Base-by-base conservation (phyloP, 148 eudicot genomes). In the Amaranthus palmeri region DNA sequence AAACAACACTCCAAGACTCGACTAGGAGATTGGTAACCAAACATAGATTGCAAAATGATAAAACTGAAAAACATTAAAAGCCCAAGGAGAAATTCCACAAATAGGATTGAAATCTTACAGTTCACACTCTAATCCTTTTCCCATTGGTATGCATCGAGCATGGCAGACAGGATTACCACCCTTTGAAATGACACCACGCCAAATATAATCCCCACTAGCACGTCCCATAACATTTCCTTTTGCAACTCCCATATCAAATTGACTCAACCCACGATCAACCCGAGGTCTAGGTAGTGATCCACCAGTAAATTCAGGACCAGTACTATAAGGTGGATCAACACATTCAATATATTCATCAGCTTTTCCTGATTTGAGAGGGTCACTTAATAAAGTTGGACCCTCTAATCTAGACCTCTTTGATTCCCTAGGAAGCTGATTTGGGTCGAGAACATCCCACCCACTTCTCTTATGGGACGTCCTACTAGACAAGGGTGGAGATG, bases 101-200 rank as follows among this genome's bases (percentile, higher is more conserved):
- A 71, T 36, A 46, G 13, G 54, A 43, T 49, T 58, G 61, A 75
- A 73, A 15, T 85, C 98, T 91, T 83, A 95, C 99, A 95, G 76
- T 53, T 86, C 90, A 82, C 72, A 76, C 71, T 77, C 87, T 64
- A 91, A 67, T 48, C 87, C 91, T 58, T 88, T 79, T 68, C 92
- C 93, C 48, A 90, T 65, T 13, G 97, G 92, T 55, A 95, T 81
- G 83, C 99, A 95, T 18, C 97, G 93, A 75, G 99, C 96, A 74
- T 82, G 86, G 74, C 99, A 95, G 54, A 95, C 90, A 69, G 90
- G 82, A 58, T 85, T 80, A 49, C 99, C 97, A 64, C 96, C 97
- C 81, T 90, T 95, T 0, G 96, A 89, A 82, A 95, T 95, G 68
- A 95, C 83, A 43, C 97, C 99, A 44, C 96, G 93, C 99, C 99